Base-by-base conservation (phyloP, 2,329 filamentous ascomycete species). In the Corinectria fuckeliana region DNA sequence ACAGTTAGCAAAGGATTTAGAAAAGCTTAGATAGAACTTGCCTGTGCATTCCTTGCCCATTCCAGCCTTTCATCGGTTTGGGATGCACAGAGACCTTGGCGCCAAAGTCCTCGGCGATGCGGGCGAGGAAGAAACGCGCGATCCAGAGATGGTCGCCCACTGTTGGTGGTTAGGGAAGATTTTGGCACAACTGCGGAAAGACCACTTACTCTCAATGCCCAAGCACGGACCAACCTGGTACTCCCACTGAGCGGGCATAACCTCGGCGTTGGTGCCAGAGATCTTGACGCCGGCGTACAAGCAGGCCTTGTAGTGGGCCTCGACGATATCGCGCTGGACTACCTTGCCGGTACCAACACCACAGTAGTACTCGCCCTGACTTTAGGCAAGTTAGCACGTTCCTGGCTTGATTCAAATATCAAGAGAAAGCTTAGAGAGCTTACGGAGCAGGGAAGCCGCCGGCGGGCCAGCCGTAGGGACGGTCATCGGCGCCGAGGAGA, bases 91-190 rank as follows among this genome's bases (percentile, higher is more conserved):
- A 96, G 66, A 98, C 93, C 86, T 93, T 93, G 79, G 90, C 93
- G 73, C 94, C 95, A 74, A 97, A 97, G 75, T 98, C 94, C 79
- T 99, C 95, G 53, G 94, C 91, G 61, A 98, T 91, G 68, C 93
- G 91, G 85, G 90, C 85, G 50, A 95, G 89, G 72, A 95, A 85
- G 84, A 93, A 95, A 68, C 92, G 90, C 2, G 78, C 72, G 73
- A 97, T 84, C 95, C 94, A 98, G 72, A 99, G 92, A 75, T 98
- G 89, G 79, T 99, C 95, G 78, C 95, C 95, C 85, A 98, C 89
- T 89, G 68, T 49, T 50, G 44, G 62, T 39, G 51, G 71, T 73
- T 75, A 76, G 32, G 30, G 13, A 14, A 32, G 26, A 9, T 25
- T 54, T n/a, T 42, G 14, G 16, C 6, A 2, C 14, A 50, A 25